Base-by-base conservation (phyloP, 306 rosid species). In the Cucumis hystrix region DNA sequence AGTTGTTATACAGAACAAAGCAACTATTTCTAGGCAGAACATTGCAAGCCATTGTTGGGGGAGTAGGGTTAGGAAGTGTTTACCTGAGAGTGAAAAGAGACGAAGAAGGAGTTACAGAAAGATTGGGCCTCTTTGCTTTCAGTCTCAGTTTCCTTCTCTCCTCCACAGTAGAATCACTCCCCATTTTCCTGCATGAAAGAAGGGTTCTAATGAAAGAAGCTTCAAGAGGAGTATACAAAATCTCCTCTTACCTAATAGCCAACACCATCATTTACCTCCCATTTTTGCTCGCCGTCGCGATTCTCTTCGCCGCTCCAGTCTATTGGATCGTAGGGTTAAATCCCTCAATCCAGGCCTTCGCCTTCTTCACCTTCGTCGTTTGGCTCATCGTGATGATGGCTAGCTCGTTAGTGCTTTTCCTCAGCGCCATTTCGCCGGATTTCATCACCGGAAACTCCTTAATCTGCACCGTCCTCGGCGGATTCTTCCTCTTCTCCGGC, bases 331-430 rank as follows among this genome's bases (percentile, higher is more conserved):
- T 88, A 4, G 98, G 97, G 30, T 91, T 94, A 61, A 94, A 92
- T n/a, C 97, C 97, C 25, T 83, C 96, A 5, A 15, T 82, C 15
- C 17, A 72, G 1, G 93, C 97, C 37, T 94, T 94, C 78, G 52
- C 83, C 5, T 94, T 90, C 82, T 94, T 94, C 88, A 74, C 84
- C 23, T 84, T 92, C 30, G 87, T 94, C 23, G 96, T 94, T 47
- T 94, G 98, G 98, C 90, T 92, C 63, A 92, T 92, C 40, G 89
- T 94, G 52, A 76, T 94, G 75, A 90, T 92, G 98, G 95, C 98
- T 1, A 92, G 97, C 79, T 94, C 97, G 63, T 83, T 94, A 2
- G 98, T 90, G 7, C 87, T 92, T 5, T 94, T 94, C 80, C 83
- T 94, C 3, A 90, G 96, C 56, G 94, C 97, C 11, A 80, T 94